Evolutionary conservation across 345 rosid species (phyloP).

Genomic region (Pugionium cornutum): DNA sequence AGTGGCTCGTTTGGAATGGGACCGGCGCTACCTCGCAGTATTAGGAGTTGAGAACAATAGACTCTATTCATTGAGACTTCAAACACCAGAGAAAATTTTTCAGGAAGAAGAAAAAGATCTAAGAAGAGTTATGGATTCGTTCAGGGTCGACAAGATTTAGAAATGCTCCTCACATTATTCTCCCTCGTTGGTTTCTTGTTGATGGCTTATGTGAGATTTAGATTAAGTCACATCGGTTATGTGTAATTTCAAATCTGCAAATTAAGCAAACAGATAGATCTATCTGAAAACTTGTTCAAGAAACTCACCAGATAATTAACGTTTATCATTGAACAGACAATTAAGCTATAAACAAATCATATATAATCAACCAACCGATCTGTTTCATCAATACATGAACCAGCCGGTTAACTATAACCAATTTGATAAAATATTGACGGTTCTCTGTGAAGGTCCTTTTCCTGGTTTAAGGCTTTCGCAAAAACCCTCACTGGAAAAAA

Average conservation of each 20-base stretch:
- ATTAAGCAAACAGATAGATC: too few species aligned
- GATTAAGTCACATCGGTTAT: not conserved
- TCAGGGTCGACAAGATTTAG: conserved; percentile 72
- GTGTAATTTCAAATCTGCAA: not conserved
- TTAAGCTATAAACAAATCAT: not conserved
- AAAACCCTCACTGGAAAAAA: not conserved
- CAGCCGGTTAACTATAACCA: not conserved
- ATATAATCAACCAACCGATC: too few species aligned
- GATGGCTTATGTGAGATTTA: not conserved
- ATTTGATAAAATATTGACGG: conserved; percentile 14
- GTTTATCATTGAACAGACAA: not conserved
- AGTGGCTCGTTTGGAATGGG: conserved; percentile 82
- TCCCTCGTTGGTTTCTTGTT: not conserved
- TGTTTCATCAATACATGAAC: too few species aligned
- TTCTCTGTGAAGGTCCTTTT: not conserved
- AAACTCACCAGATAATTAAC: not conserved
- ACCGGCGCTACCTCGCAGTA: conserved; percentile 82
- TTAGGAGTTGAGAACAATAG: conserved; percentile 75
- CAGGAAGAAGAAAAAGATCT: conserved; percentile 79
- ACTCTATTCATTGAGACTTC: conserved; percentile 79
- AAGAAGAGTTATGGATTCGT: conserved; percentile 84
- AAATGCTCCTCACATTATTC: conserved; percentile 2
- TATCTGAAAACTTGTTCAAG: not conserved
- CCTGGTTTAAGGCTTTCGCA: not conserved
- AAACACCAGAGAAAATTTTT: conserved; percentile 88